Conservation (phyloP, 257 asterid species). For the Dorcoceras hygrometricum region DNA sequence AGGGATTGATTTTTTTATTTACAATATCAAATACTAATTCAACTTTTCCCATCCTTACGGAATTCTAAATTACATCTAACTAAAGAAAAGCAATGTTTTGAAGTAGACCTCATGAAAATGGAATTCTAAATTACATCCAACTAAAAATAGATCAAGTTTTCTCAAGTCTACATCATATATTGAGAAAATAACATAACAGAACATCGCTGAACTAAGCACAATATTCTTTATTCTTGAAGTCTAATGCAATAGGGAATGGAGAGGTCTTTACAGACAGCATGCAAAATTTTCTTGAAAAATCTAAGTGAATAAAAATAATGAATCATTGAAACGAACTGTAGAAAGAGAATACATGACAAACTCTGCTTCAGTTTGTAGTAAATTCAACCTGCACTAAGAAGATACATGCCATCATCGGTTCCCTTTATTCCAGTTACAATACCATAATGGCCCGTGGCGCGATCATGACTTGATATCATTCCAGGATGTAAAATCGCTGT, state of each 20-base stretch:
- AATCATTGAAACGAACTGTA: conserved; percentile 7
- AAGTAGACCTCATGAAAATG: conserved; percentile 10
- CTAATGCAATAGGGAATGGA: neutral
- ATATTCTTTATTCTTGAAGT: conserved; percentile 13
- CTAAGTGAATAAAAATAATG: neutral
- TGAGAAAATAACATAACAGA: neutral
- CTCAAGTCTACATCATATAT: conserved; percentile 9
- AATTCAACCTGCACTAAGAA: conserved; percentile 87
- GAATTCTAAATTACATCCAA: conserved; percentile 4
- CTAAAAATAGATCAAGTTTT: conserved; percentile 1
- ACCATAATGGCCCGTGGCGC: conserved; percentile 96
- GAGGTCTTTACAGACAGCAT: conserved; percentile 7
- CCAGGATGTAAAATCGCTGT: conserved; percentile 97
- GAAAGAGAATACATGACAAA: conserved; percentile 3
- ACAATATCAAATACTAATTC: no score
- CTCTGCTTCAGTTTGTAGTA: conserved; percentile 11
- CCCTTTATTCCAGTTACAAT: conserved; percentile 79
- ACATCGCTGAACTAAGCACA: conserved; percentile 3
- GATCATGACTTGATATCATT: conserved; percentile 84
- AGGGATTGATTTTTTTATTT: no score
- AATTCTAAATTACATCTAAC: no score
- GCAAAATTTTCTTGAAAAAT: neutral
- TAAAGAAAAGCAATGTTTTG: neutral
- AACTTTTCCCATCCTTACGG: no score
- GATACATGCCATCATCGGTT: conserved; percentile 93